Base-by-base conservation (phyloP, 1,284 basidiomycete genomes). In the Calocybe gambosa region DNA sequence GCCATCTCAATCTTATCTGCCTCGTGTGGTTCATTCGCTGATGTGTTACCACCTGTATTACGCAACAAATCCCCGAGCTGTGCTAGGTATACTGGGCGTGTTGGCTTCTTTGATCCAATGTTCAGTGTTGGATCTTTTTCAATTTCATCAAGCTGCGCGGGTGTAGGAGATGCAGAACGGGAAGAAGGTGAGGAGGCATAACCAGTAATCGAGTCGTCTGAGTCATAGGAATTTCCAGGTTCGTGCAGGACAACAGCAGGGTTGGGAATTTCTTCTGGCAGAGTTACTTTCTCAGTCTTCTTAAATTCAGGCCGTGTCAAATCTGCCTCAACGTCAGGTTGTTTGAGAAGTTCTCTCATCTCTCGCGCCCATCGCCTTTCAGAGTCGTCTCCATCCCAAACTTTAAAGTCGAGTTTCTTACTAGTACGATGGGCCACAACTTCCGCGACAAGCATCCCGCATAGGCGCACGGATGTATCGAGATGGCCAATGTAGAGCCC, bases 371-470 rank as follows among this genome's bases (percentile, higher is more conserved):
- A 91, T 18, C 66, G 66, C 50, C 71, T 81, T 3, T 80, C 84
- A n/a, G 80, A 74, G 1, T 81, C 83, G 0, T 77, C 71, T 1
- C 87, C 92, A 2, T 89, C 84, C 95, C 95, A 98, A 34, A 75
- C 78, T 0, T 77, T 82, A 53, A 98, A 98, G 48, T 79, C 73
- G 5, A 98, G 72, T 35, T 74, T 73, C 62, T 85, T 87, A 0
- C 80, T 74, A 2, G 72, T 69, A 28, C 69, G 67, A 5, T 68
- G 63, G 0, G 88, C 85, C 10, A 88, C 74, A 42, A 87, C 68
- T 63, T 99, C 95, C 0, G 90, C 95, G 0, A 83, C 81, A 9
- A 98, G 75, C 93, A 98, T 96, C 1, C 95, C 95, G 53, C 92
- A 85, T n/a, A 85, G 75, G 1, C 94, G 82, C 10, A 96, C 75